A percentile compares a stretch with the other conserved stretches of the same genome.
Evolutionary conservation across 176 grass and related monocot genomes (phyloP).

Genomic region (Oryza punctata): DNA sequence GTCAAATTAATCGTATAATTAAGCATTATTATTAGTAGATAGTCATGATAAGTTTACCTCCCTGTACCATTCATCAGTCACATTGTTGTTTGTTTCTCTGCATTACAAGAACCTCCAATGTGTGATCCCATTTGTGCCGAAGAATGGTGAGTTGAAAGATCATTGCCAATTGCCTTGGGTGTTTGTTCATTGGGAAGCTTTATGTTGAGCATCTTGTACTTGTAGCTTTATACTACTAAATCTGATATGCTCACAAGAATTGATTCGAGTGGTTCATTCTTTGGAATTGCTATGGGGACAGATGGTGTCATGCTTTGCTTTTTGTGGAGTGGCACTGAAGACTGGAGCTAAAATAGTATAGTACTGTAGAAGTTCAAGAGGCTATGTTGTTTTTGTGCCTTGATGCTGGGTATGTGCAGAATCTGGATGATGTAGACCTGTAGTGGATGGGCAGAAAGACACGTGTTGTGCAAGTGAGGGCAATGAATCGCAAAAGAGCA

Average conservation of each 20-base stretch:
- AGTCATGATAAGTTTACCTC: conserved; percentile 18
- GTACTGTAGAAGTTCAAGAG: background rate
- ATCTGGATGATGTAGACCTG: background rate
- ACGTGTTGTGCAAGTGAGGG: background rate
- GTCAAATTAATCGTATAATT: conserved; percentile 25
- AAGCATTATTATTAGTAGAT: conserved; percentile 26
- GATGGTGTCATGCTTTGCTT: background rate
- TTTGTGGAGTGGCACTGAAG: background rate
- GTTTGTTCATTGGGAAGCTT: background rate
- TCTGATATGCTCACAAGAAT: background rate
- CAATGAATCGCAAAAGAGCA: background rate
- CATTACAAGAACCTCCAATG: conserved; percentile 35
- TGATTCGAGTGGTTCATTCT: background rate
- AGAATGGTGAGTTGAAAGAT: conserved; percentile 2
- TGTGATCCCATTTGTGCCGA: conserved; percentile 25
- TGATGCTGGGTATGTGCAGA: background rate
- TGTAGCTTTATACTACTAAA: background rate
- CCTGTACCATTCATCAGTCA: conserved; percentile 31
- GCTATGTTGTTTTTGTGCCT: background rate
- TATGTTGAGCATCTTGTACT: background rate
- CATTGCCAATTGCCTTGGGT: background rate
- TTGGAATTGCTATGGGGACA: background rate
- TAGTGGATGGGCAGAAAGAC: background rate
- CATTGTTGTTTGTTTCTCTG: conserved; percentile 35
- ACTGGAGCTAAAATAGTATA: background rate